A percentile compares a stretch with the other conserved stretches of the same genome.
phyloP scores from a whole-genome alignment of 345 rosid genomes.

The Eutrema heterophyllum region DNA sequence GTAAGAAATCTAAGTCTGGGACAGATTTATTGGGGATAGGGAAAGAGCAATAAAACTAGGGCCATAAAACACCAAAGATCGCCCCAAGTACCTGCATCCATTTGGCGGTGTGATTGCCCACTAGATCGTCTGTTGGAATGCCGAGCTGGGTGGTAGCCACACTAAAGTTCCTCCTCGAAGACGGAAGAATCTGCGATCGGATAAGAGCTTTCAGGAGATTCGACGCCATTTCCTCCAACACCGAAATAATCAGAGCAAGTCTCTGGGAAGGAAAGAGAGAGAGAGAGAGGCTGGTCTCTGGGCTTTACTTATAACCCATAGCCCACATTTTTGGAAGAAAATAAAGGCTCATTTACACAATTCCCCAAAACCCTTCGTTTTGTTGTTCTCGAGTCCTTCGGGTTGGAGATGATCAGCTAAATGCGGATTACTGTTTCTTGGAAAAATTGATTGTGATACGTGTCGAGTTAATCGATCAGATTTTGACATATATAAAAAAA shows the following conservation, averaged over 20 bases:
- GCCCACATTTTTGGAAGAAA: not conserved
- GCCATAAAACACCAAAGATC: not conserved
- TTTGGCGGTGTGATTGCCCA: slow-evolving; percentile 74
- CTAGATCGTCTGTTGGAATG: slow-evolving; percentile 16
- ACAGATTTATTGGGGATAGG: not conserved
- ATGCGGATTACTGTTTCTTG: not conserved
- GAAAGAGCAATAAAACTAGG: not conserved
- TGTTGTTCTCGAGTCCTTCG: not conserved
- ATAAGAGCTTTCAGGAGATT: slow-evolving; percentile 44
- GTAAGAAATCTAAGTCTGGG: too few relatives aligned
- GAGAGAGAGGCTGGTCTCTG: not conserved
- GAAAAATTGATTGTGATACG: too few relatives aligned
- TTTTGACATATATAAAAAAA: too few relatives aligned
- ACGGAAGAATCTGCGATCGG: slow-evolving; percentile 39
- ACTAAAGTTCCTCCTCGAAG: slow-evolving; percentile 45
- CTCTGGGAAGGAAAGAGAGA: not conserved
- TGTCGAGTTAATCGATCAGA: too few relatives aligned
- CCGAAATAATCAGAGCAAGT: not conserved
- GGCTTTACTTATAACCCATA: not conserved
- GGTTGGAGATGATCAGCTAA: too few relatives aligned
- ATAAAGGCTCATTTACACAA: not conserved
- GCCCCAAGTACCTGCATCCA: slow-evolving; percentile 75
- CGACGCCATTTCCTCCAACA: slow-evolving; percentile 48
- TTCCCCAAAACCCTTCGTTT: not conserved
- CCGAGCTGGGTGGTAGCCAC: slow-evolving; percentile 34